Base-by-base conservation (phyloP, 805 yeast species). In the Metschnikowia henanensis region DNA sequence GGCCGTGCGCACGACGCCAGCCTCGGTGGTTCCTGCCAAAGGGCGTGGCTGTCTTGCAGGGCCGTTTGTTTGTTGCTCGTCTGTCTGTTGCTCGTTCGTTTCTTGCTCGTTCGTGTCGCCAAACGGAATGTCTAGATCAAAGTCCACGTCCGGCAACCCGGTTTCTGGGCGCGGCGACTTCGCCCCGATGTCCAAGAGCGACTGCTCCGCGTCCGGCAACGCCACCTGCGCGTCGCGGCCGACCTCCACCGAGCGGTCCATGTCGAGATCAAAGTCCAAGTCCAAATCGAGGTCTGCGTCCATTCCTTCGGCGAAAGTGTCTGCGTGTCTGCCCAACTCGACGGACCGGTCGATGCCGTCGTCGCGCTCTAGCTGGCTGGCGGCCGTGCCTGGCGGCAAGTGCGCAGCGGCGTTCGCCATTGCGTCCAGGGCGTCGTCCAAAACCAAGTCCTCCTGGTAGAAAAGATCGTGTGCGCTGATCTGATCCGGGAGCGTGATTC, bases 401-500 rank as follows among this genome's bases (percentile, higher is more conserved):
- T 22, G 35, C 2, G 38, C 39, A 25, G 22, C 40, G 23, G 46
- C 46, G 10, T 37, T 18, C 5, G 41, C 45, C 9, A 44, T 33
- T 3, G 40, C 38, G 28, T 41, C 39, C 1, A 41, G 28, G 15
- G 53, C 60, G 13, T 64, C 69, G 37, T 65, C 71, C 41, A 70
- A 56, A 25, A 61, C 51, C 49, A 72, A 64, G 25, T 85, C 85
- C 35, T 81, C 87, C 51, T 81, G 87, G 49, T 77, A 77, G 31
- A 87, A 66, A 50, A 88, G 78, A 57, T 87, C 95, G 30, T 82
- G 75, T 46, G 83, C 87, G 0, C 95, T 84, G 35, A 89, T 83
- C 16, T 87, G 86, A 64, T 90, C 95, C 55, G 76, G 81, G 52
- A 90, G 70, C 1, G 82, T 77, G 37, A 87, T 72, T 32, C 76